Evolutionary conservation across 2,329 filamentous ascomycete species (phyloP).

Genomic region (Neonectria sp.): DNA sequence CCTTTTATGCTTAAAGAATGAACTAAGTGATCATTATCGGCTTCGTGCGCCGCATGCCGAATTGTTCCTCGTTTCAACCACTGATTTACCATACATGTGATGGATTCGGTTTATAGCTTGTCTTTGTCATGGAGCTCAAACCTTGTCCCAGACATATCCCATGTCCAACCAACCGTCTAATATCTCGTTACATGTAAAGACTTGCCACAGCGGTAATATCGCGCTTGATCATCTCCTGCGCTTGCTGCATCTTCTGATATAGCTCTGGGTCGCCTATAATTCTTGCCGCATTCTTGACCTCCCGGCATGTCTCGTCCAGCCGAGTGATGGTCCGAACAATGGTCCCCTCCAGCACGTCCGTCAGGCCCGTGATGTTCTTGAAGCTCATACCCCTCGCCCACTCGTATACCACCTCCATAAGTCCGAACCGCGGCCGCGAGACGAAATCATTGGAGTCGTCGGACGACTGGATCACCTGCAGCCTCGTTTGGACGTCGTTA

Average conservation of each 20-base stretch:
- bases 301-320: conserved; percentile 94
- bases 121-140: neutral
- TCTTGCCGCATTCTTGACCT: conserved; percentile 96
- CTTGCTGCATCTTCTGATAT: conserved; percentile 96
- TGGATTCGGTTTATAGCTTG: neutral
- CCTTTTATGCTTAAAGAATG: conserved; percentile 12
- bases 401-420: conserved; percentile 98
- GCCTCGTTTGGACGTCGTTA: conserved; percentile 88
- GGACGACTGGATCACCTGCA: conserved; percentile 91
- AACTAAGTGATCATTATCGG: conserved; percentile 21
- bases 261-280: conserved; percentile 95
- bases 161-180: conserved; percentile 3
- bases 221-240: conserved; percentile 97
- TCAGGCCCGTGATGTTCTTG: conserved; percentile 96
- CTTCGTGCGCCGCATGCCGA: conserved; percentile 15
- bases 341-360: conserved; percentile 96
- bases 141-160: neutral
- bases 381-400: conserved; percentile 99
- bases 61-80: neutral
- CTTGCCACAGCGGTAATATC: conserved; percentile 94
- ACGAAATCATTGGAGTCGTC: conserved; percentile 96
- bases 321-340: conserved; percentile 96
- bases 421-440: conserved; percentile 87
- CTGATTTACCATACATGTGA: neutral
- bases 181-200: conserved; percentile 81